Evolutionary conservation across 1,284 basidiomycete genomes (phyloP), one percentile per base, ranked within the genome.

Genomic region (Cutaneotrichosporon mucoides): DNA sequence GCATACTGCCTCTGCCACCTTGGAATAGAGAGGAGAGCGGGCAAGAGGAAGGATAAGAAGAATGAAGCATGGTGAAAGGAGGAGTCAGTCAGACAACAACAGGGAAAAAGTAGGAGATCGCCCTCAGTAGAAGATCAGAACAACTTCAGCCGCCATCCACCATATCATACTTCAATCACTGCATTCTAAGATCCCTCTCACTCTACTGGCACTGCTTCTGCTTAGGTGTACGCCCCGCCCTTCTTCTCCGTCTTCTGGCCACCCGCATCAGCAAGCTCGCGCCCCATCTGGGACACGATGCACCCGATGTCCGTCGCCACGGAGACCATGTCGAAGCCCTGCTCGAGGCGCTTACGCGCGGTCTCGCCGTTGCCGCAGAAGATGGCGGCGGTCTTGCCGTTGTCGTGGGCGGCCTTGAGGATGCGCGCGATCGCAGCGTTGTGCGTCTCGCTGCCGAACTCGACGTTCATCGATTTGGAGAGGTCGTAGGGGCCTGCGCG

Each of bases 341-440:
- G 78, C 10, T 79, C 73, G 3, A 82, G 81, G 9, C 84, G 80
- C 62, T 73, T 73, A 13, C 79, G 78, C 4, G 83, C 79, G 64
- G 84, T 82, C 13, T 76, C 68, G 36, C 85, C 84, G 6, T 81
- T 81, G 5, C 74, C 77, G 62, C 87, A 76, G 70, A 76, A 74
- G 62, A 76, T 74, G 40, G 73, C 74, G 9, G 74, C 74, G 41
- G 86, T 88, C 80, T 88, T 89, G 33, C 83, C 82, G 6, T 82
- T 81, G 16, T 68, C 73, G 60, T 88, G 84, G 0, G 84, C 79
- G 2, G 76, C 81, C 43, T 79, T 71, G 36, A 85, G 76, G 41
- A 88, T 84, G 16, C 77, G 76, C 60, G 86, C 83, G 46, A 89
- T 87, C 5, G 84, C 76, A 50, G 80, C 78, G 68, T 88, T 86